Percentiles rank a stretch among this genome's conserved stretches.
phyloP scores from a whole-genome alignment of 2,329 filamentous ascomycete species.

The Aspergillus aculeatus region DNA sequence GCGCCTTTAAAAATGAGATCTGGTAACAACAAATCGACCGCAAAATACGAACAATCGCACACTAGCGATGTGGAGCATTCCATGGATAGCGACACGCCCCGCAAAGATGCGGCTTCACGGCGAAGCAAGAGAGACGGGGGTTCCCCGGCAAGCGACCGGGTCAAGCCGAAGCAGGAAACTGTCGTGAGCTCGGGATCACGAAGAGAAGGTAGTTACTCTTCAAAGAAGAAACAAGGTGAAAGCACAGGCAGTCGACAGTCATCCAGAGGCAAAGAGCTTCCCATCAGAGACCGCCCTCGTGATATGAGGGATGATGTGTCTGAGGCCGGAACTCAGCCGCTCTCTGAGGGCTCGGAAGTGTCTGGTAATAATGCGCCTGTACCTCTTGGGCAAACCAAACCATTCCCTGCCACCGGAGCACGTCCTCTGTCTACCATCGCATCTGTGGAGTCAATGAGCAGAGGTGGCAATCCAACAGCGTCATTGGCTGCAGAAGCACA shows the following conservation, averaged over 20 bases:
- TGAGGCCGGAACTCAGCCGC: conserved; percentile 27
- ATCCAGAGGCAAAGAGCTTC: conserved; percentile 13
- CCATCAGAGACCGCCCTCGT: conserved; percentile 14
- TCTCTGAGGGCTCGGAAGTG: conserved; percentile 40
- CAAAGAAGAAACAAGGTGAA: conserved; percentile 15
- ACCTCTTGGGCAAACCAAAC: conserved; percentile 43
- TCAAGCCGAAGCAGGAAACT: conserved; percentile 16
- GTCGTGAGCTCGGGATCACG: conserved; percentile 4
- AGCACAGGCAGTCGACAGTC: conserved; percentile 17
- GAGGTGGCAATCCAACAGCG: conserved; percentile 23
- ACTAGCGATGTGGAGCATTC: conserved; percentile 24
- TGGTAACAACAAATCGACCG: conserved; percentile 32
- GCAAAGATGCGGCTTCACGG: conserved; percentile 24
- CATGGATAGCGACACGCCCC: conserved; percentile 26
- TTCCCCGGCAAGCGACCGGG: conserved; percentile 14
- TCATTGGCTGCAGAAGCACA: conserved; percentile 28
- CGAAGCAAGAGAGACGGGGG: conserved; percentile 23
- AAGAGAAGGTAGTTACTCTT: conserved; percentile 11
- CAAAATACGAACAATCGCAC: conserved; percentile 23
- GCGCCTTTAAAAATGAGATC: conserved; percentile 44
- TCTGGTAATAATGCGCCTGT: conserved; percentile 39
- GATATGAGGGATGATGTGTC: conserved; percentile 29
- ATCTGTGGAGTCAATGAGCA: conserved; percentile 55
- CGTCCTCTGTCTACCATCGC: conserved; percentile 59
- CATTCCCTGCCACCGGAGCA: conserved; percentile 54